Conservation (phyloP, 2,329 filamentous ascomycete genomes). For the Macrophomina tecta region DNA sequence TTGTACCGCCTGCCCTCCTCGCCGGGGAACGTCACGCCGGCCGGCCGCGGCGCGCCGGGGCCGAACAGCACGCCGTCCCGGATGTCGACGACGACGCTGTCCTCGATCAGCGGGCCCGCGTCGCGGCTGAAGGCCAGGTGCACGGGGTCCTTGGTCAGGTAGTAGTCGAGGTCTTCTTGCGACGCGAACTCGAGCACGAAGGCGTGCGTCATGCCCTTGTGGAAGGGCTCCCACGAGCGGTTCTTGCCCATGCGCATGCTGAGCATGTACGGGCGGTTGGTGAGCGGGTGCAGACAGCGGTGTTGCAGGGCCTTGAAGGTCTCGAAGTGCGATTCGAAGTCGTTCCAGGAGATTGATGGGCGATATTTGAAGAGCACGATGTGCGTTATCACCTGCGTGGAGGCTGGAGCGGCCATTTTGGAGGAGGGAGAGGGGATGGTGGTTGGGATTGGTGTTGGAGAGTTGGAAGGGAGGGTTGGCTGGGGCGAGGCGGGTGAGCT, state of each 20-base stretch:
- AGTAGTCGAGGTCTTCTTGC: constrained; percentile 71
- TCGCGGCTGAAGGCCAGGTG: constrained; percentile 65
- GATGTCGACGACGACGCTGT: constrained; percentile 68
- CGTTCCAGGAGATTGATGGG: constrained; percentile 52
- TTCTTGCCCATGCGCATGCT: constrained; percentile 46
- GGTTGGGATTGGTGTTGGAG: not conserved
- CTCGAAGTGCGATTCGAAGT: constrained; percentile 56
- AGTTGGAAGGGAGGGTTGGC: too few species aligned
- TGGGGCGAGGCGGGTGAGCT: not conserved
- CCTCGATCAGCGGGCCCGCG: constrained; percentile 59
- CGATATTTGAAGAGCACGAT: constrained; percentile 73
- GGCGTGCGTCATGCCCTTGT: constrained; percentile 68
- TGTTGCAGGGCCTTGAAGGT: constrained; percentile 57
- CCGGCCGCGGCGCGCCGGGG: constrained; percentile 33
- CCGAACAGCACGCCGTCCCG: constrained; percentile 51
- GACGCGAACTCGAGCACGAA: constrained; percentile 73
- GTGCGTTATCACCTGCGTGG: constrained; percentile 57
- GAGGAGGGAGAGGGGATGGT: not conserved
- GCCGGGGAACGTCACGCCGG: constrained; percentile 10
- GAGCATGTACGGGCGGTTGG: constrained; percentile 64
- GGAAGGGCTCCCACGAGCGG: constrained; percentile 58
- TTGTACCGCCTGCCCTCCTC: constrained; percentile 27
- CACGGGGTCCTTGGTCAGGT: constrained; percentile 67
- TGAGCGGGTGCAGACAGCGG: constrained; percentile 65
- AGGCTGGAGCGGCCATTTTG: constrained; percentile 56